Percentiles rank a stretch among this genome's conserved stretches.
phyloP scores from a whole-genome alignment of 352 stramenopile genomes.

The Pythium rishiriense region DNA sequence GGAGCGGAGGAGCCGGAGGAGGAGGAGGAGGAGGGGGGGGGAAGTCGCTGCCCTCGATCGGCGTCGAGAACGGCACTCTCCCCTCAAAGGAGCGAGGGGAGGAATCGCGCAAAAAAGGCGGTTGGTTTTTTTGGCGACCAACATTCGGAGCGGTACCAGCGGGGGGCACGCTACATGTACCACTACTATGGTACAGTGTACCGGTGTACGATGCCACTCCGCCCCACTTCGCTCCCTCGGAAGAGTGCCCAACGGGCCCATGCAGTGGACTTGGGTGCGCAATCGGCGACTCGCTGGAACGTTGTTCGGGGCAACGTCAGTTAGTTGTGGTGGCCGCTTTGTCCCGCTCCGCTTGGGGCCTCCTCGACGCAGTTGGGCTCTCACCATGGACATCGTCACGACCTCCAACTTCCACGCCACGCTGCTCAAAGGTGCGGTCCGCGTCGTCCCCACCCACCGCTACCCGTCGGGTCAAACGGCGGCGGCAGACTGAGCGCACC shows the following conservation, averaged over 20 bases:
- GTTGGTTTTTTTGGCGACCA: slow-evolving; percentile 27
- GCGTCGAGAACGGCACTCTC: slow-evolving; percentile 16
- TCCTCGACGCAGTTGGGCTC: neutral
- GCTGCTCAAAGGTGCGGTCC: slow-evolving; percentile 63
- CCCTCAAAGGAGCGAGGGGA: slow-evolving; percentile 9
- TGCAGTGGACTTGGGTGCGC: neutral
- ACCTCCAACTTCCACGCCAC: slow-evolving; percentile 90
- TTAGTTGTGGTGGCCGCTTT: neutral
- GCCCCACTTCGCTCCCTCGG: neutral
- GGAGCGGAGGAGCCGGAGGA: neutral
- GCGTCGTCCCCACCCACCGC: no score
- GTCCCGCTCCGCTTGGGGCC: neutral
- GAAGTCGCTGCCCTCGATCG: slow-evolving; percentile 12
- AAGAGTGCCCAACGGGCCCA: neutral
- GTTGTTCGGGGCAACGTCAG: neutral
- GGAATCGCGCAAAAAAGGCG: slow-evolving; percentile 24
- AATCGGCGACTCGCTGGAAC: neutral
- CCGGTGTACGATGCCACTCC: slow-evolving; percentile 15
- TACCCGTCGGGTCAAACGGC: no score
- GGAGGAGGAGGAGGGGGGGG: no score
- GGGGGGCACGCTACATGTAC: no score
- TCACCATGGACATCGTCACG: slow-evolving; percentile 81
- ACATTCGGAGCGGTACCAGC: no score
- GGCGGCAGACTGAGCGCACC: neutral
- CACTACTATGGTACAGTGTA: slow-evolving; percentile 19